These are phyloP conservation scores for Penicillium capsulatum DNA, from an alignment of 2,329 filamentous ascomycete genomes.

Conservation along the genomic window DNA sequence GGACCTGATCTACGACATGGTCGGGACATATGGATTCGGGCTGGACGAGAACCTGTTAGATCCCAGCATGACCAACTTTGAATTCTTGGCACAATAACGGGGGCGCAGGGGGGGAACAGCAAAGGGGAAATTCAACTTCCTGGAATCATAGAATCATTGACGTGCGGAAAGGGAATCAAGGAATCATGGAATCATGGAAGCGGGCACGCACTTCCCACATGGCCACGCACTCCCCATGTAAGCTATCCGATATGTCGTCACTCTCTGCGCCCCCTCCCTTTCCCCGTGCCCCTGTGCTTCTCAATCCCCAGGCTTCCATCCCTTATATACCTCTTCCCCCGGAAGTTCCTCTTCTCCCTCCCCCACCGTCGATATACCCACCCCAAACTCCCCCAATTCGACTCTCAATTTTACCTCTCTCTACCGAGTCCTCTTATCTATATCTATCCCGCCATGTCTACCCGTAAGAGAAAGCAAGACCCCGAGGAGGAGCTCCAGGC, in stretches of 20 bases:
- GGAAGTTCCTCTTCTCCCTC: conserved; percentile 2
- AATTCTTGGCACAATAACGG: conserved; percentile 33
- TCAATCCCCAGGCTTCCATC: conserved; percentile 23
- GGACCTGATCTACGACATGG: conserved; percentile 42
- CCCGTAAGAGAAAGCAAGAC: conserved; percentile 50
- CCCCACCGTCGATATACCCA: conserved; percentile 21
- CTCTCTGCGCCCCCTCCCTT: conserved; percentile 13
- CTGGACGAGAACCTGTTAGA: conserved; percentile 41
- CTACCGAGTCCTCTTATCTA: conserved; percentile 41
- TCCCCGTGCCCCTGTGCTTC: conserved; percentile 8
- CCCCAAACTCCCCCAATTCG: conserved; percentile 26
- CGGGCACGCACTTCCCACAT: conserved; percentile 12
- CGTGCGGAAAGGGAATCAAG: neutral
- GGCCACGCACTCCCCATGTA: conserved; percentile 16
- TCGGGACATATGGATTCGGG: conserved; percentile 43
- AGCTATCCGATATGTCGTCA: conserved; percentile 22
- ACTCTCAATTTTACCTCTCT: conserved; percentile 28
- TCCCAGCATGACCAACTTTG: conserved; percentile 41
- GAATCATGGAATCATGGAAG: conserved; percentile 1
- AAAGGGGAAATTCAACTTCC: neutral
- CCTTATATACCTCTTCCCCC: conserved; percentile 18
- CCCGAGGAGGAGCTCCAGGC: conserved; percentile 47
- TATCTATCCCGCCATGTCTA: conserved; percentile 43
- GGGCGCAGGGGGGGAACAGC: neutral
- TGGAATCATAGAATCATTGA: neutral